phyloP scores from a whole-genome alignment of 2,329 filamentous ascomycete genomes.

The Cladosporium sp. region DNA sequence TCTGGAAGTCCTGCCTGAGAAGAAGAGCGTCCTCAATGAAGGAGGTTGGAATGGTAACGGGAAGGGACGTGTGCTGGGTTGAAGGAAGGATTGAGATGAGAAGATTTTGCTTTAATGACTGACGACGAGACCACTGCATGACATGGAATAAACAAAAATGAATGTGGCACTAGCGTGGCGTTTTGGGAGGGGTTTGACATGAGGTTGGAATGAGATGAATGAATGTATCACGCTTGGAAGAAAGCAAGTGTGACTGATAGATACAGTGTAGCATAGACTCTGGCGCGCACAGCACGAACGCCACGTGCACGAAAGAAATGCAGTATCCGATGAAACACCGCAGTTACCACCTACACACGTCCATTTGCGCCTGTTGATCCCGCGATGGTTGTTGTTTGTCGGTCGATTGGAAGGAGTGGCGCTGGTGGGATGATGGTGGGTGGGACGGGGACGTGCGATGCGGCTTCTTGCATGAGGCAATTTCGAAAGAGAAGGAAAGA shows the following conservation, averaged over 20 bases:
- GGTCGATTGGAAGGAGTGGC: too few relatives aligned
- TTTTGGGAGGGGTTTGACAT: not conserved
- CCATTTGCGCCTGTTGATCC: too few relatives aligned
- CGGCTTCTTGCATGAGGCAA: too few relatives aligned
- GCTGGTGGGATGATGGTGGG: too few relatives aligned
- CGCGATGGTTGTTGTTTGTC: too few relatives aligned
- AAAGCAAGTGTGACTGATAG: not conserved
- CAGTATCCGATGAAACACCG: not conserved
- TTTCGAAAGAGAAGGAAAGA: too few relatives aligned
- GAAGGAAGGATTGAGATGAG: not conserved
- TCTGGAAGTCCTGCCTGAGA: constrained; percentile 54
- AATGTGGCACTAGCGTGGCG: not conserved
- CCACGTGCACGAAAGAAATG: not conserved
- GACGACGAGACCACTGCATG: not conserved
- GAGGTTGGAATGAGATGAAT: not conserved
- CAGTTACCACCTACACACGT: too few relatives aligned
- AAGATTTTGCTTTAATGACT: not conserved
- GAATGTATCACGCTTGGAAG: too few relatives aligned
- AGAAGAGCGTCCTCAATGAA: not conserved
- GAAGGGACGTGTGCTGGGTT: not conserved
- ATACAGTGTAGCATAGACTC: not conserved
- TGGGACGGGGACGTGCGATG: too few relatives aligned
- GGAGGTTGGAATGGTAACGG: not conserved
- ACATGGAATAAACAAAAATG: not conserved
- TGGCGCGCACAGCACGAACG: not conserved